These are phyloP conservation scores for Phytopythium mirpurense DNA, from an alignment of 352 stramenopile species.

Conservation along the genomic window DNA sequence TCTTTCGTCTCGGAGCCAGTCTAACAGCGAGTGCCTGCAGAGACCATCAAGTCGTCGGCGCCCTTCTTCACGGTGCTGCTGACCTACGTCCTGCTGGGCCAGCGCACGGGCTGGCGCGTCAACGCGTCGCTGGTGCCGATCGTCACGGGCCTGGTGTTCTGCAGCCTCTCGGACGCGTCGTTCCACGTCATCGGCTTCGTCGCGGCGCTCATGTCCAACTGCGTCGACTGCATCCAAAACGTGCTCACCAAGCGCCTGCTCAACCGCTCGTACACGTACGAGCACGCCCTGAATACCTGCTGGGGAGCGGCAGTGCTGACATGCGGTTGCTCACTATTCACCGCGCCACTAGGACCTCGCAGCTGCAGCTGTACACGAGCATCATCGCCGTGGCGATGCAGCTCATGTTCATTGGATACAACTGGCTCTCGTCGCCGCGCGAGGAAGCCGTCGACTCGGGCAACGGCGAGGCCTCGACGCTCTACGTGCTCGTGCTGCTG, in stretches of 20 bases:
- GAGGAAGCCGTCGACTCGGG: constrained; percentile 17
- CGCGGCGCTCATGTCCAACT: constrained; percentile 87
- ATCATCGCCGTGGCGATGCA: constrained; percentile 84
- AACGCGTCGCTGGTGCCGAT: constrained; percentile 87
- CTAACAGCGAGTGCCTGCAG: constrained; percentile 16
- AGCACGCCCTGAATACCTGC: too few relatives aligned
- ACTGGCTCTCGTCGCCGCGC: constrained; percentile 39
- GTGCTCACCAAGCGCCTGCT: constrained; percentile 88
- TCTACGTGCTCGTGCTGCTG: constrained; percentile 52
- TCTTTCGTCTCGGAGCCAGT: not conserved
- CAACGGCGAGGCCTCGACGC: constrained; percentile 24
- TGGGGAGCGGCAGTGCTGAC: constrained; percentile 1
- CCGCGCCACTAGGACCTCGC: constrained; percentile 38
- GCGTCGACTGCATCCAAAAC: constrained; percentile 91
- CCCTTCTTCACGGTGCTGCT: constrained; percentile 90
- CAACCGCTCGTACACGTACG: constrained; percentile 73
- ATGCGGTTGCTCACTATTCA: not conserved
- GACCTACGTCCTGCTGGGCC: constrained; percentile 77
- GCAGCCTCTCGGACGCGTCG: constrained; percentile 79
- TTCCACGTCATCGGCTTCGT: constrained; percentile 89
- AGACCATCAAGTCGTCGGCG: constrained; percentile 91
- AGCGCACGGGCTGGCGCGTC: constrained; percentile 78
- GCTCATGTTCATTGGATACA: constrained; percentile 71
- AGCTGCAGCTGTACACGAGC: constrained; percentile 90
- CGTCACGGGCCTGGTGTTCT: constrained; percentile 79